Conservation (phyloP, 2,329 filamentous ascomycete genomes). For the Calonectria leucothoes region DNA sequence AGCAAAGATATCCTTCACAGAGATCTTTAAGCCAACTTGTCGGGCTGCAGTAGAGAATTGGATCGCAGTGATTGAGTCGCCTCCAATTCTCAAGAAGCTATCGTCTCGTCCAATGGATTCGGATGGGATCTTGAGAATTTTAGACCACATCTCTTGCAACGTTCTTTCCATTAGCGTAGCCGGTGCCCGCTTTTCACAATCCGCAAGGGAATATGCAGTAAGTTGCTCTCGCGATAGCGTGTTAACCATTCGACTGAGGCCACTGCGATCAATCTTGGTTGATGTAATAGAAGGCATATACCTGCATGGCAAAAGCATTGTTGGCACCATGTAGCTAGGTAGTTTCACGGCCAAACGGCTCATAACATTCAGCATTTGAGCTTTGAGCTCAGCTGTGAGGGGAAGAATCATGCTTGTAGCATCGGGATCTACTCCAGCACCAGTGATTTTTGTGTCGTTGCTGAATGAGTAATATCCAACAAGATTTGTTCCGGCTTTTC, state of each 20-base stretch:
- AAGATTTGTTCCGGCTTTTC: not conserved
- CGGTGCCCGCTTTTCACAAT: not conserved
- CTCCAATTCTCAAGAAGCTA: conserved; percentile 5
- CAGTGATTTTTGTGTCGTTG: not conserved
- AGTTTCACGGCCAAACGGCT: not conserved
- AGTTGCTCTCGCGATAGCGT: conserved; percentile 13
- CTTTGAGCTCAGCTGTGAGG: not conserved
- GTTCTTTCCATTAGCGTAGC: not conserved
- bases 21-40: not conserved
- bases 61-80: conserved; percentile 19
- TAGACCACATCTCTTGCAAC: conserved; percentile 49
- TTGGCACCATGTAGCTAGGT: not conserved
- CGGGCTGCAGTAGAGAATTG: conserved; percentile 35
- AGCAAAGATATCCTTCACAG: conserved; percentile 9
- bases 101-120: conserved; percentile 28
- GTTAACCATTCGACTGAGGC: conserved; percentile 3
- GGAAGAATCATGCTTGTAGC: not conserved
- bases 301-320: not conserved
- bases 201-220: conserved; percentile 16
- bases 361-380: not conserved
- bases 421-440: not conserved
- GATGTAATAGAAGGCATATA: not conserved
- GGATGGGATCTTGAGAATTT: conserved; percentile 41
- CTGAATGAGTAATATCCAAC: not conserved
- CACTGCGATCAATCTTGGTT: not conserved